phyloP scores from a whole-genome alignment of 306 rosid genomes.

The Lablab purpureus region DNA sequence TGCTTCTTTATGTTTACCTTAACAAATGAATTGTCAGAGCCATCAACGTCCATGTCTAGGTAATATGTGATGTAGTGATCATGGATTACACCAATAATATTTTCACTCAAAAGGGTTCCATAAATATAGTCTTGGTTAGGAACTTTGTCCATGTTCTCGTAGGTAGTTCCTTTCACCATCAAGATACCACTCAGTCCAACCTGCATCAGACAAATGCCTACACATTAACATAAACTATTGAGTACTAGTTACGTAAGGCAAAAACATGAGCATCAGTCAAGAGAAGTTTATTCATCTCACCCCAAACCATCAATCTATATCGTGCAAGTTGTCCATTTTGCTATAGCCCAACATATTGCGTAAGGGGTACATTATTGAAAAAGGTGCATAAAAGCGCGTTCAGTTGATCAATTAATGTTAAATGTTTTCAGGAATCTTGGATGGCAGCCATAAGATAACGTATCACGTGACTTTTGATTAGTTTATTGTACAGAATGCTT shows the following conservation, averaged over 20 bases:
- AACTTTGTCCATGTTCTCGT: constrained; percentile 63
- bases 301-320: background rate
- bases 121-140: constrained; percentile 58
- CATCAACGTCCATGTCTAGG: constrained; percentile 91
- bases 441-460: background rate
- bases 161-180: constrained; percentile 89
- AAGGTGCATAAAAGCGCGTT: background rate
- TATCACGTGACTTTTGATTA: background rate
- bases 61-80: constrained; percentile 79
- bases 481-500: background rate
- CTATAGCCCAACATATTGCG: background rate
- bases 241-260: background rate
- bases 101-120: constrained; percentile 84
- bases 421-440: background rate
- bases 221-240: background rate
- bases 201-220: constrained; percentile 42
- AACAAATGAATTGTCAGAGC: constrained; percentile 74
- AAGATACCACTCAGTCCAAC: constrained; percentile 90
- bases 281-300: background rate
- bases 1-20: constrained; percentile 70
- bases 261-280: constrained; percentile 10
- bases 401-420: background rate
- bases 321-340: constrained; percentile 21
- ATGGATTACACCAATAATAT: constrained; percentile 83
- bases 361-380: background rate